Evolutionary conservation across 169 alveolate genomes (phyloP), one percentile per base, ranked within the genome.

Genomic region (Eimeria sp.): DNA sequence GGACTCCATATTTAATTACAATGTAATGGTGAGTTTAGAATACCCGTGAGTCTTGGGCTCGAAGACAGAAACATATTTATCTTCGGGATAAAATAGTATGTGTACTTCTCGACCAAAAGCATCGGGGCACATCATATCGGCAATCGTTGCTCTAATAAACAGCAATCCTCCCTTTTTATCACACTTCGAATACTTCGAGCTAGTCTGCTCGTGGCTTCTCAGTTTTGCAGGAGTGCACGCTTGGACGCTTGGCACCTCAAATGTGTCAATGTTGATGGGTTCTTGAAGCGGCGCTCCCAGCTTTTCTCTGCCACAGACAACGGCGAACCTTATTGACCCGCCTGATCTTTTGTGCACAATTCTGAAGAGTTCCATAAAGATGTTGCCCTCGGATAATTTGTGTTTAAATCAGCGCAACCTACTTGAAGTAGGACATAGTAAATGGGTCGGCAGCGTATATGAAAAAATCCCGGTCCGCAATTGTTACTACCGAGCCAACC

Each of bases 381-480:
- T 37, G 4, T n/a, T n/a, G 88, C 27, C 13, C 43, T 49, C 52
- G 4, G 23, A 54, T 10, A 46, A 9, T 46, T 8, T 8, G 62
- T 8, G 27, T 14, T 3, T 3, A 27, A 62, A 27, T 33, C 68
- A 78, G 40, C 20, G 74, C 54, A 56, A 40, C 90, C 72, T 62
- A 83, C 90, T 83, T 83, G 54, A 83, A 54, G 49, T 52, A 83
- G 20, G 90, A 54, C 52, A 37, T 83, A 16, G 90, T 83, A 58
- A 83, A 83, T 13, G 90, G 56, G 58, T 83, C 90, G 13, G 90
- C 90, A 33, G 77, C 90, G 49, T 83, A 83, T 83, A 83, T 83
- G 76, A 58, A 83, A 58, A 83, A 83, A 8, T 83, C 90, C 74
- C 90, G 90, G 68, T 83, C 90, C 90, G 90, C 90, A 14, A 83